These are phyloP conservation scores for Hygrocybe punicea DNA, from an alignment of 768 basidiomycete species.

Conservation along the genomic window DNA sequence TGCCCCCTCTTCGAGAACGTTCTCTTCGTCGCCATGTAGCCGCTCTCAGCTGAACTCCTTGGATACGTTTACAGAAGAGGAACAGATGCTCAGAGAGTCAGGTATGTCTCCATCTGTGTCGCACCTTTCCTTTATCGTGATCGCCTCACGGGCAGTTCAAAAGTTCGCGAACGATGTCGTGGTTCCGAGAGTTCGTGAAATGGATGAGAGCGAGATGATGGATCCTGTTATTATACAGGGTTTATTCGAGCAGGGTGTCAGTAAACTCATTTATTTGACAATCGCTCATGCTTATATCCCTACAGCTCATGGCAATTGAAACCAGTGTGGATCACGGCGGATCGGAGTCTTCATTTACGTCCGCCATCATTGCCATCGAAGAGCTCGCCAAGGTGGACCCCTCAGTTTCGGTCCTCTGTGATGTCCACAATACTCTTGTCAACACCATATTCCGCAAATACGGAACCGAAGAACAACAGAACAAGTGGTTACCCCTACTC, in stretches of 20 bases:
- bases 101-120: conserved; percentile 45
- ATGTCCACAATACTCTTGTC: conserved; percentile 98
- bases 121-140: conserved; percentile 2
- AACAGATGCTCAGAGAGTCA: conserved; percentile 87
- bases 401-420: conserved; percentile 92
- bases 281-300: neutral
- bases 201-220: conserved; percentile 98
- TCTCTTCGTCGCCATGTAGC: conserved; percentile 36
- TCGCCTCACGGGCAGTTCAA: conserved; percentile 48
- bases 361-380: conserved; percentile 94
- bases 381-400: conserved; percentile 96
- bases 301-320: conserved; percentile 96
- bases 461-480: conserved; percentile 78
- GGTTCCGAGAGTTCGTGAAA: conserved; percentile 86
- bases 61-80: conserved; percentile 88
- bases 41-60: conserved; percentile 52
- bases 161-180: conserved; percentile 89
- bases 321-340: conserved; percentile 81
- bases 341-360: conserved; percentile 86
- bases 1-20: conserved; percentile 25
- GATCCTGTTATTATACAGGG: conserved; percentile 82
- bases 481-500: conserved; percentile 84
- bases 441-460: conserved; percentile 91
- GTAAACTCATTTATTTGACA: conserved; percentile 24
- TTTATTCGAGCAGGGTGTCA: conserved; percentile 91